Percentiles rank a stretch among this genome's conserved stretches.
These are phyloP conservation scores for Penicillium macrosclerotiorum DNA, from an alignment of 495 filamentous ascomycete genomes.

Conservation along the genomic window DNA sequence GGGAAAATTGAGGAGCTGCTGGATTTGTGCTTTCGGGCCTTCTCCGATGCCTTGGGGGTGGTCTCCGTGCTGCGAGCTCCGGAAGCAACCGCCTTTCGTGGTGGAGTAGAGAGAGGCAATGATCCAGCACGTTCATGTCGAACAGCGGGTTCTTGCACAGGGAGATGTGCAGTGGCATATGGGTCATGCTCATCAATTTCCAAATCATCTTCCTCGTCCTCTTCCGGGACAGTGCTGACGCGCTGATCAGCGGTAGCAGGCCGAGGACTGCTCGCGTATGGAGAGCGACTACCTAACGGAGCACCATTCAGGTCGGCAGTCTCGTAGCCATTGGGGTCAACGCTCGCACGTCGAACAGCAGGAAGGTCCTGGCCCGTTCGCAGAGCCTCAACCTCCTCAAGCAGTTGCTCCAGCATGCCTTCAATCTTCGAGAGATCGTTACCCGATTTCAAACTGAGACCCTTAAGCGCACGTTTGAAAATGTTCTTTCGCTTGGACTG, in stretches of 20 bases:
- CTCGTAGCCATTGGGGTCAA: constrained; percentile 65
- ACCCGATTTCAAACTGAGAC: constrained; percentile 77
- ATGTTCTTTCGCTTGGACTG: constrained; percentile 82
- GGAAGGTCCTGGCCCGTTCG: constrained; percentile 57
- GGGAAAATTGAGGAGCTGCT: constrained; percentile 85
- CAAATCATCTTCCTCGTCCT: constrained; percentile 63
- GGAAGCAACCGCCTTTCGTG: constrained; percentile 56
- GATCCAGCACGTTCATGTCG: constrained; percentile 56
- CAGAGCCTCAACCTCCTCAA: constrained; percentile 86
- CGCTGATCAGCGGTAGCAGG: constrained; percentile 61
- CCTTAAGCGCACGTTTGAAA: constrained; percentile 87
- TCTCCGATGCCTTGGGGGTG: constrained; percentile 66
- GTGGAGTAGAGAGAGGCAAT: constrained; percentile 69
- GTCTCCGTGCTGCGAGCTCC: constrained; percentile 67
- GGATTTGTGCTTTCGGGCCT: constrained; percentile 87
- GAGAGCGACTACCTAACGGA: constrained; percentile 70
- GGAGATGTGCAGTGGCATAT: constrained; percentile 46
- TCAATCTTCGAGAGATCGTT: constrained; percentile 92
- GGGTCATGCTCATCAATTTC: constrained; percentile 54
- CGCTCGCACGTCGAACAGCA: constrained; percentile 33
- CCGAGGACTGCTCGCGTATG: constrained; percentile 68
- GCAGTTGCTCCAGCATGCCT: constrained; percentile 88
- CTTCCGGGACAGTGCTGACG: constrained; percentile 85
- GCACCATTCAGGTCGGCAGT: constrained; percentile 80
- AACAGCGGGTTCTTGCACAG: constrained; percentile 29